phyloP scores from a whole-genome alignment of 2,329 filamentous ascomycete genomes.

The Hortaea werneckii region DNA sequence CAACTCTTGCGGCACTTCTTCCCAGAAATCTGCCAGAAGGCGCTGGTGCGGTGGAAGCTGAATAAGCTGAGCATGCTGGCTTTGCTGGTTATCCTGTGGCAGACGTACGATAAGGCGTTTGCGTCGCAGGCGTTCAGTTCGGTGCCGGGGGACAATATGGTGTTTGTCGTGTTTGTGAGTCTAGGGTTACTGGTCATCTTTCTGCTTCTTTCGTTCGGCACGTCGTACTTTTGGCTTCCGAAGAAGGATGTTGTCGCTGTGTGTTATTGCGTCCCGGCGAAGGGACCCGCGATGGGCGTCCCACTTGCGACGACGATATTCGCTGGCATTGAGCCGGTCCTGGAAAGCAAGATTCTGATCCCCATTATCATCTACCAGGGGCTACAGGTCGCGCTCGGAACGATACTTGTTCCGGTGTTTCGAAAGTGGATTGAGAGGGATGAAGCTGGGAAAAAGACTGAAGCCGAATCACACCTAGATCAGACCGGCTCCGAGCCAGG shows the following conservation, averaged over 20 bases:
- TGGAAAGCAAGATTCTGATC: slow-evolving; percentile 51
- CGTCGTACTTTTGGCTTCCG: no score
- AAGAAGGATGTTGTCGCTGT: no score
- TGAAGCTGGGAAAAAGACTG: no score
- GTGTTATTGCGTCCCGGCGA: slow-evolving; percentile 29
- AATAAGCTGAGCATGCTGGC: slow-evolving; percentile 36
- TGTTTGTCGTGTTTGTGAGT: slow-evolving; percentile 59
- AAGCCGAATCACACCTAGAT: no score
- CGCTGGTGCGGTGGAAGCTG: slow-evolving; percentile 40
- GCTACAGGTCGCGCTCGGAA: slow-evolving; percentile 34
- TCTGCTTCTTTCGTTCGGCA: slow-evolving; percentile 46
- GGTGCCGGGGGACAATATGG: slow-evolving; percentile 49
- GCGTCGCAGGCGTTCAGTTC: slow-evolving; percentile 50
- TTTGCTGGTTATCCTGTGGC: slow-evolving; percentile 48
- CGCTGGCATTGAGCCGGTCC: slow-evolving; percentile 42
- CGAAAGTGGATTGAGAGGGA: slow-evolving; percentile 28
- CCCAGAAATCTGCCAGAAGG: slow-evolving; percentile 42
- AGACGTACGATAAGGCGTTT: slow-evolving; percentile 57
- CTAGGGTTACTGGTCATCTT: slow-evolving; percentile 54
- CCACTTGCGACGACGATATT: slow-evolving; percentile 61
- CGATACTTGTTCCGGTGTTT: slow-evolving; percentile 33
- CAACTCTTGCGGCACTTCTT: slow-evolving; percentile 50
- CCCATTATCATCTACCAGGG: slow-evolving; percentile 50
- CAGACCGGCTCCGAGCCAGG: no score
- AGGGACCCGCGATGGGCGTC: slow-evolving; percentile 61